phyloP scores from a whole-genome alignment of 805 yeast species.

The Candida nitratophila region DNA sequence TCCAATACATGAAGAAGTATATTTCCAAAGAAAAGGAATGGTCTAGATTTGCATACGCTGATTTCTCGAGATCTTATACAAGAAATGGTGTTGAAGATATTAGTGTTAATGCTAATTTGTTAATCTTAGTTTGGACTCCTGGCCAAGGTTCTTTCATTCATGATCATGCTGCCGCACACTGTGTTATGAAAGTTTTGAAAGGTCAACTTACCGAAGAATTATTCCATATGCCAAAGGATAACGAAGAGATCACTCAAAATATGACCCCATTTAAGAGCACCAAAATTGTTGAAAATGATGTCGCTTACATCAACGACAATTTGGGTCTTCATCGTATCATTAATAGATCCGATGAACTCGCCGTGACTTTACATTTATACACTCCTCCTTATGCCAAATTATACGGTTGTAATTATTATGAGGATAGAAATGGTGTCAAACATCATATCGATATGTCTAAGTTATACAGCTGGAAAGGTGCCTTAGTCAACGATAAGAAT shows the following conservation, averaged over 20 bases:
- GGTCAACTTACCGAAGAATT: conserved; percentile 54
- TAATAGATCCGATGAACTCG: conserved; percentile 38
- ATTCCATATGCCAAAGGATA: conserved; percentile 40
- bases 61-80: conserved; percentile 43
- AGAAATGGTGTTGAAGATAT: conserved; percentile 72
- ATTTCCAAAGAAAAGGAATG: conserved; percentile 45
- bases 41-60: conserved; percentile 50
- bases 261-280: conserved; percentile 21
- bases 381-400: conserved; percentile 71
- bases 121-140: conserved; percentile 67
- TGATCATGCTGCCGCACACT: conserved; percentile 73
- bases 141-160: conserved; percentile 58
- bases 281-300: conserved; percentile 32
- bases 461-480: conserved; percentile 58
- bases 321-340: conserved; percentile 61
- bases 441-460: conserved; percentile 53
- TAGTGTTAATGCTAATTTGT: conserved; percentile 62
- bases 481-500: conserved; percentile 8
- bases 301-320: conserved; percentile 58
- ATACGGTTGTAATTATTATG: conserved; percentile 47
- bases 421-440: conserved; percentile 39
- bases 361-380: conserved; percentile 64
- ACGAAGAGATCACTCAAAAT: conserved; percentile 2
- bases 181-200: conserved; percentile 61
- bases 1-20: conserved; percentile 40